Conservation (phyloP, 805 yeast genomes). For the Ogataea allantospora region DNA sequence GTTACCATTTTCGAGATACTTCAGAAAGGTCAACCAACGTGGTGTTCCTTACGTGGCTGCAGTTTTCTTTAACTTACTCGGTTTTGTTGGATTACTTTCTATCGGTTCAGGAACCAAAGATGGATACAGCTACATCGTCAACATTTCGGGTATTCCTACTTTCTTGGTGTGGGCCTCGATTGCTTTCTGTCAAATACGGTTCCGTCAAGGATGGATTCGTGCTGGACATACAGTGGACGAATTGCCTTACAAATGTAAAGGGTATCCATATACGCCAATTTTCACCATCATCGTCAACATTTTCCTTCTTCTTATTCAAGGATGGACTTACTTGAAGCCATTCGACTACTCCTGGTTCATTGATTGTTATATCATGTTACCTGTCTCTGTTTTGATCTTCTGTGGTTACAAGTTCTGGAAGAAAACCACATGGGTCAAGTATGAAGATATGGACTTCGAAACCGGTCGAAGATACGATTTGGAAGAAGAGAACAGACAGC, state of each 20-base stretch:
- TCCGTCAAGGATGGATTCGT: conserved; percentile 46
- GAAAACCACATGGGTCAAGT: conserved; percentile 13
- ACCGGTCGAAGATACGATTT: conserved; percentile 43
- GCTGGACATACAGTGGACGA: conserved; percentile 45
- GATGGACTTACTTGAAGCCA: conserved; percentile 61
- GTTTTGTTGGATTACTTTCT: conserved; percentile 56
- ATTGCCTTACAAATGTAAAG: conserved; percentile 50
- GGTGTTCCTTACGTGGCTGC: conserved; percentile 70
- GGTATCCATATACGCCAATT: conserved; percentile 52
- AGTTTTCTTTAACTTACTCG: conserved; percentile 51
- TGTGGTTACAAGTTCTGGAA: conserved; percentile 31
- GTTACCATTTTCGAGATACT: conserved; percentile 36
- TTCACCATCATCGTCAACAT: conserved; percentile 49
- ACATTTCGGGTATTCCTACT: conserved; percentile 63
- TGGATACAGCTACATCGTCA: conserved; percentile 61
- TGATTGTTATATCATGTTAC: conserved; percentile 62
- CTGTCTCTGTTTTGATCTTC: conserved; percentile 46
- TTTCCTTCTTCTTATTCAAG: conserved; percentile 59
- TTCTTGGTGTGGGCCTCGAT: conserved; percentile 69
- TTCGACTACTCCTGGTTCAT: conserved; percentile 52
- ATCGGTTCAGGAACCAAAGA: conserved; percentile 56
- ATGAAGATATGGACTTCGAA: conserved; percentile 46
- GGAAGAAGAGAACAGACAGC: conserved; percentile 6
- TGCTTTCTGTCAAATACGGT: conserved; percentile 54
- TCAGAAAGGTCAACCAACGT: conserved; percentile 48